A percentile compares a stretch with the other conserved stretches of the same genome.
Conservation (phyloP, 1,284 basidiomycete genomes). For the Xanthoconium separans region DNA sequence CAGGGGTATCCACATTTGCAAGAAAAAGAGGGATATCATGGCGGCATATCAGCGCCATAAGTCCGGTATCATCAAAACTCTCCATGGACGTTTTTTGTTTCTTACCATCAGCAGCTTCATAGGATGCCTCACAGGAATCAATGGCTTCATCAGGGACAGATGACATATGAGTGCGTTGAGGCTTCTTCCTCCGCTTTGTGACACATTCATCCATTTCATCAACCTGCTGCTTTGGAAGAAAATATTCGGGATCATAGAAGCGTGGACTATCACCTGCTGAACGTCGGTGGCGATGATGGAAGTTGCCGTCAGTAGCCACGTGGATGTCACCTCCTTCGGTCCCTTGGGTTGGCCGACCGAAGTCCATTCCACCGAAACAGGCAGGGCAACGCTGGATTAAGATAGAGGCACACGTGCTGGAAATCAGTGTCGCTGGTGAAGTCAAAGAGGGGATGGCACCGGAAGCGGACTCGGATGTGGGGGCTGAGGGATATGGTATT, state of each 20-base stretch:
- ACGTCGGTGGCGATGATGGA: not conserved
- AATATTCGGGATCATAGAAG: too few species aligned
- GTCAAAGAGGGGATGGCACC: not conserved
- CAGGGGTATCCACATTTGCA: not conserved
- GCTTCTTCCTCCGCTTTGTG: conserved; percentile 2
- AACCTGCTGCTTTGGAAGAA: too few species aligned
- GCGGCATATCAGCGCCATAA: conserved; percentile 5
- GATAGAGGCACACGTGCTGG: not conserved
- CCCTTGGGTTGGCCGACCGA: not conserved
- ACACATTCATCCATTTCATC: too few species aligned
- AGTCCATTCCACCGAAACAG: not conserved
- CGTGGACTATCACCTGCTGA: too few species aligned
- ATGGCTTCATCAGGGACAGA: not conserved
- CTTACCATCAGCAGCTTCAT: conserved; percentile 3
- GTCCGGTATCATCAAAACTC: not conserved
- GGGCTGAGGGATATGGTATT: not conserved
- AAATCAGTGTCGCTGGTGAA: not conserved
- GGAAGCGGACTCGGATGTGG: too few species aligned
- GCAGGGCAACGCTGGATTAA: conserved; percentile 2
- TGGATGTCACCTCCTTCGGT: conserved; percentile 2
- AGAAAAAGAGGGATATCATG: conserved; percentile 3
- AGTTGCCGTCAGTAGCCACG: conserved; percentile 2
- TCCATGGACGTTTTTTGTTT: conserved; percentile 1
- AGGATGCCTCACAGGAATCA: not conserved
- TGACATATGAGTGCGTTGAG: not conserved